Base-by-base conservation (phyloP, 805 yeast species). In the Sungouiozyma ichnusensis region DNA sequence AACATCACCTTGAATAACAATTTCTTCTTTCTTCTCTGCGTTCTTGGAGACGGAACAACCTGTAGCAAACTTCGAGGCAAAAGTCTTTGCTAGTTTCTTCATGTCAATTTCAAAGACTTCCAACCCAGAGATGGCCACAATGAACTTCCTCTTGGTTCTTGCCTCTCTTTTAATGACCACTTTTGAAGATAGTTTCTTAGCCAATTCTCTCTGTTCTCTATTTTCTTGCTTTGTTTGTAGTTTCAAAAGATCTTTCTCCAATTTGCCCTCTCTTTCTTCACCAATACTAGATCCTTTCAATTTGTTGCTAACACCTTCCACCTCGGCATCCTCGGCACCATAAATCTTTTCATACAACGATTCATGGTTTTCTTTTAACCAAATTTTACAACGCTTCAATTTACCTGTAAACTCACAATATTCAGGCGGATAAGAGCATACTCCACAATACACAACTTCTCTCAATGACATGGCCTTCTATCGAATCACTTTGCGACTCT, bases 51-150 rank as follows among this genome's bases (percentile, higher is more conserved):
- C 95, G 17, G 92, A 79, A 20, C 96, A 90, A 40, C 97, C 97
- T 7, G 97, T 88, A 13, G 97, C 97, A 58, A 90, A 88, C 62
- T 84, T 86, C 31, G 92, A 81, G 0, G 97, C 92, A 64, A 90
- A 88, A 0, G 87, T 79, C 71, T 90, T 90, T 36, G 95, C 84
- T 50, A 86, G 70, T 58, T 87, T 88, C 68, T 88, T 88, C 76
- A 85, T 74, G 58, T 88, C 96, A 46, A 86, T 74, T 46, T 81
- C 90, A 58, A 86, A 81, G 33, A 87, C 85, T 58, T 90, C 97
- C 48, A 88, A 71, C 14, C 96, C 96, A 16, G 83, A 73, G 39
- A 88, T 81, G 17, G 94, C 83, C 41, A 87, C 81, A 43, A 87
- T 83, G 57, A 81, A 85, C 62, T 88, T 88, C 54, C 94, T 74